Evolutionary conservation across 331 rosid species (phyloP), one percentile per base, ranked within the genome.

Genomic region (Ulmus americana): DNA sequence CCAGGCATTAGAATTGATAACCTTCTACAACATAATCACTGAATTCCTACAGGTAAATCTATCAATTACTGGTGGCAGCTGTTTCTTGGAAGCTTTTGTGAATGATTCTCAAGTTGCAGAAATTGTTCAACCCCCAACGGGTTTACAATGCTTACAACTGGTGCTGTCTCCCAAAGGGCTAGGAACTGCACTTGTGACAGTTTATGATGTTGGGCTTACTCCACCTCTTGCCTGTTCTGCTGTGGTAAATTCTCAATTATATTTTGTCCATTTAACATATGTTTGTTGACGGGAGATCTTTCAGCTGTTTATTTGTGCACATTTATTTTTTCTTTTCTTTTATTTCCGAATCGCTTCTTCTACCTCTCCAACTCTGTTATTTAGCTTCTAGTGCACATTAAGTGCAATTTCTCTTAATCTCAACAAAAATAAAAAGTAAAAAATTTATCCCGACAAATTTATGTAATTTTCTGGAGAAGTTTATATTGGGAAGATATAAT

Each of bases 1-100:
- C 35, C 35, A 28, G 35, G 35, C 35, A 28, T 28, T 28, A 28
- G 35, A 28, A 28, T 28, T 48, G 13, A 10, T 28, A 61, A 61
- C 45, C 52, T 61, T 22, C 22, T 18, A 44, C 41, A 8, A 35
- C 41, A 45, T 11, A 43, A 45, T 22, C 35, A 51, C n/a, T 57
- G 1, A 45, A 22, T 50, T 63, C 65, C 57, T 78, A 53, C 79
- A 90, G 97, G 82, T 74, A 44, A 83, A 83, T 61, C 67, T 92
- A 79, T 80, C 89, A 53, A 89, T 86, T 63, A 79, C 77, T 71
- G 98, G 98, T 55, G 98, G 98, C 71, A 92, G 98, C 91, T 85
- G 96, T 86, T 86, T 83, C 76, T 73, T 92, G 84, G 95, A 92
- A 77, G 86, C 87, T 57, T 68, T 59, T 75, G 84, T 84, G 63